Conservation (phyloP, 192 early-diverging fungal genomes). For the Linnemannia schmuckeri region DNA sequence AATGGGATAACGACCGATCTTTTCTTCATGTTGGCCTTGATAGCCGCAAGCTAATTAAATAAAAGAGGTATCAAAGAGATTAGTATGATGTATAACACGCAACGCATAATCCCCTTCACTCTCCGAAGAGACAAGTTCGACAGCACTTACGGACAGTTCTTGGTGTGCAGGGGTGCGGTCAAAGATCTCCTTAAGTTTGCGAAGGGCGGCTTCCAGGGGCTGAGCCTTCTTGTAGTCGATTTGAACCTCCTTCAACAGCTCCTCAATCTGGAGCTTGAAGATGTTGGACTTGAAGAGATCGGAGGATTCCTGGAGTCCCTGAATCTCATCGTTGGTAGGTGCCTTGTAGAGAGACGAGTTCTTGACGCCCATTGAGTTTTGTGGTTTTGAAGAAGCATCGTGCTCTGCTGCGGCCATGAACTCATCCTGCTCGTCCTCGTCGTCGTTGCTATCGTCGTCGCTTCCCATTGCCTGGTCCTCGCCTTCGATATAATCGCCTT, state of each 20-base stretch:
- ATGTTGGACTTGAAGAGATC: slow-evolving; percentile 92
- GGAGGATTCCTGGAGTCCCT: slow-evolving; percentile 84
- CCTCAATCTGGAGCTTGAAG: slow-evolving; percentile 90
- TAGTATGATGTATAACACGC: background rate
- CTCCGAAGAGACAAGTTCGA: background rate
- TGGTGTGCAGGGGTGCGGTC: slow-evolving; percentile 68
- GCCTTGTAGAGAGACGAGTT: slow-evolving; percentile 60
- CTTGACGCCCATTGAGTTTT: slow-evolving; percentile 37
- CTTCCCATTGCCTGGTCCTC: slow-evolving; percentile 51
- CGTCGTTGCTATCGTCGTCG: slow-evolving; percentile 21
- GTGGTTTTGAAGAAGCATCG: slow-evolving; percentile 33
- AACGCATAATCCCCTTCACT: background rate
- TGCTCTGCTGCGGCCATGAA: slow-evolving; percentile 52
- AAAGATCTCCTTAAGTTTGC: slow-evolving; percentile 76
- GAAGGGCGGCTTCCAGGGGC: slow-evolving; percentile 73
- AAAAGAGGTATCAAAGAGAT: background rate
- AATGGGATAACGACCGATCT: slow-evolving; percentile 78
- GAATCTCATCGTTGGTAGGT: slow-evolving; percentile 86
- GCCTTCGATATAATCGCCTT: slow-evolving; percentile 60
- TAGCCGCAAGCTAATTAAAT: slow-evolving; percentile 54
- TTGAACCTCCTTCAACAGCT: slow-evolving; percentile 77
- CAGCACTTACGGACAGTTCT: slow-evolving; percentile 62
- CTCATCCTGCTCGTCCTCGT: slow-evolving; percentile 54
- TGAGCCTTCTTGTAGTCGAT: slow-evolving; percentile 72
- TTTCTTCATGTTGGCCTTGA: slow-evolving; percentile 62